Percentiles rank a stretch among this genome's conserved stretches.
Conservation (phyloP, 345 rosid genomes). For the Citrus trifoliata region DNA sequence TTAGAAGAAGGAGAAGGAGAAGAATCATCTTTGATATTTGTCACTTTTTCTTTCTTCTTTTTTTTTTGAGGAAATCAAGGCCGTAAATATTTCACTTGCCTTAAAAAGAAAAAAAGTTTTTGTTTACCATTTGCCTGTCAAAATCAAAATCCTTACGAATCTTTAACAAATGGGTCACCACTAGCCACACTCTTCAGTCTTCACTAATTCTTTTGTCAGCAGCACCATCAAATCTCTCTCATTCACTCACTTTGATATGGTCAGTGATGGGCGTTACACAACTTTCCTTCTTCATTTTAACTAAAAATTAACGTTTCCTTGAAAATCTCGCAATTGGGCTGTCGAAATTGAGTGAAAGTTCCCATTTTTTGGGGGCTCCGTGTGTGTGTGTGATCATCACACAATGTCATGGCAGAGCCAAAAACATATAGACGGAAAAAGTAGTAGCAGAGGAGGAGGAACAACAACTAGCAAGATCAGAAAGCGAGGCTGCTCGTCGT, state of each 20-base stretch:
- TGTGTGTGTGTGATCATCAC: background rate
- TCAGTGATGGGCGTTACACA: no score
- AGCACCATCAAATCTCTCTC: background rate
- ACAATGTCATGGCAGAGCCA: conserved; percentile 32
- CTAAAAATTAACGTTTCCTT: background rate
- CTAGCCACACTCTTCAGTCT: no score
- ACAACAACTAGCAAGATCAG: conserved; percentile 59
- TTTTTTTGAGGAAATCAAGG: conserved; percentile 55
- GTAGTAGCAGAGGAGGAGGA: conserved; percentile 16
- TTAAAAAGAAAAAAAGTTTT: conserved; percentile 11
- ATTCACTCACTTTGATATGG: background rate
- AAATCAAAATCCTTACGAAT: conserved; percentile 2
- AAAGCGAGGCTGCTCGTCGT: conserved; percentile 84
- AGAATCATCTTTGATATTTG: conserved; percentile 37
- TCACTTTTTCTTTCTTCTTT: conserved; percentile 6
- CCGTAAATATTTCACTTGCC: conserved; percentile 25
- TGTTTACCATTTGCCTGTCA: background rate
- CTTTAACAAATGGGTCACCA: conserved; percentile 5
- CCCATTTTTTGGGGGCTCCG: background rate
- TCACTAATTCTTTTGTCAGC: no score
- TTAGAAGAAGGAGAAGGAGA: background rate
- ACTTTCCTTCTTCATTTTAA: background rate
- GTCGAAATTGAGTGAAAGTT: background rate
- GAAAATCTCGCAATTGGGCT: background rate
- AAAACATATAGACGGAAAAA: conserved; percentile 32